phyloP scores from a whole-genome alignment of 1,284 basidiomycete genomes.

The Pseudozyma pruni region DNA sequence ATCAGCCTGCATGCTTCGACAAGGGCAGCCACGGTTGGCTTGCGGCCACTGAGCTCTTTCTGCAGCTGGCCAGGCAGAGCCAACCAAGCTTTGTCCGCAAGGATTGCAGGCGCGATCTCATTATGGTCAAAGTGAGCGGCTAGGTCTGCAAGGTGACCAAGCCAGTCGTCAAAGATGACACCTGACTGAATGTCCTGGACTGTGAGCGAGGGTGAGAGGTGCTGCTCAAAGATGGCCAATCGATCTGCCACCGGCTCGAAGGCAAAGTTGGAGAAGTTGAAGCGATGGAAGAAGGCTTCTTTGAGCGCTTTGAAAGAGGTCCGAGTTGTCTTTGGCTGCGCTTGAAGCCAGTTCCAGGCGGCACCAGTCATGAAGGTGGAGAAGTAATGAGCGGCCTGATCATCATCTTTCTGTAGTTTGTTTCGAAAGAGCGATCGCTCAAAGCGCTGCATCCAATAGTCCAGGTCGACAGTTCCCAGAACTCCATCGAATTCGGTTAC shows the following conservation, averaged over 20 bases:
- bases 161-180: too few species aligned
- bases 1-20: too few species aligned
- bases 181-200: too few species aligned
- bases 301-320: background rate
- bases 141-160: too few species aligned
- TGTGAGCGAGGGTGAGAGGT: too few species aligned
- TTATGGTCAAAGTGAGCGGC: background rate
- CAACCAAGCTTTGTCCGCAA: background rate
- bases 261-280: too few species aligned
- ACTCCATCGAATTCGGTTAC: background rate
- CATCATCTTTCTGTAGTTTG: background rate
- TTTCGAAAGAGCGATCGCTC: background rate
- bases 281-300: too few species aligned
- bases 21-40: too few species aligned
- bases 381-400: background rate
- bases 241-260: too few species aligned
- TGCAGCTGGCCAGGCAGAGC: too few species aligned
- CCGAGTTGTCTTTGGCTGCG: background rate
- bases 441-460: conserved; percentile 2
- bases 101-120: background rate
- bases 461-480: background rate
- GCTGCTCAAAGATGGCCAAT: too few species aligned
- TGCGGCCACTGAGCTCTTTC: too few species aligned
- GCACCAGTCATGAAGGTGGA: background rate
- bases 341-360: background rate